Percentiles rank a stretch among this genome's conserved stretches.
phyloP scores from a whole-genome alignment of 2,329 filamentous ascomycete genomes.

The Diaporthe ilicicola region DNA sequence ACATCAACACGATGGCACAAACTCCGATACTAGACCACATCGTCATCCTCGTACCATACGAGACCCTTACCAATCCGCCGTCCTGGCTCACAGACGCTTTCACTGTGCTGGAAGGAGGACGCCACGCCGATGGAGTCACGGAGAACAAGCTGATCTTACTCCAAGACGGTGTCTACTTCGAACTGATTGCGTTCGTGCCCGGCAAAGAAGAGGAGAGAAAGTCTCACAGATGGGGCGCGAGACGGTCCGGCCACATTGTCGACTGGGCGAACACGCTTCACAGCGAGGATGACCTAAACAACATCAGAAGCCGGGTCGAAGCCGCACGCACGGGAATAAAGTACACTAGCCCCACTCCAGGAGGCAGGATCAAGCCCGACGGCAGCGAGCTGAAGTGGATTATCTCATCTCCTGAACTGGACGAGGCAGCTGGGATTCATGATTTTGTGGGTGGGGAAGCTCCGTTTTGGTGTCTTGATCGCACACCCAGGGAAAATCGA shows the following conservation, averaged over 20 bases:
- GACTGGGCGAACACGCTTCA: conserved; percentile 67
- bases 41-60: conserved; percentile 67
- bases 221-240: conserved; percentile 67
- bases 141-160: conserved; percentile 71
- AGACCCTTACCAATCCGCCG: conserved; percentile 56
- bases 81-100: conserved; percentile 61
- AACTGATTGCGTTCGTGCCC: conserved; percentile 70
- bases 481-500: conserved; percentile 62
- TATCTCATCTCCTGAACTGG: conserved; percentile 26
- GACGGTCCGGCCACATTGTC: conserved; percentile 58
- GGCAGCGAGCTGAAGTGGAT: conserved; percentile 67
- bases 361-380: conserved; percentile 64
- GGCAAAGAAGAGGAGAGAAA: conserved; percentile 49
- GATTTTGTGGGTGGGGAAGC: conserved; percentile 54
- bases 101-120: conserved; percentile 66
- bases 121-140: conserved; percentile 67
- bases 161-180: conserved; percentile 70
- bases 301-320: conserved; percentile 48
- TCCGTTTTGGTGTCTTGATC: conserved; percentile 74
- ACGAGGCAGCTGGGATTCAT: conserved; percentile 5
- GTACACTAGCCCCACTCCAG: conserved; percentile 59
- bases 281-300: conserved; percentile 45
- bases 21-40: conserved; percentile 66
- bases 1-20: neutral
- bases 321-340: conserved; percentile 44